These are phyloP conservation scores for Calonectria pauciramosa DNA, from an alignment of 2,329 filamentous ascomycete genomes.

Conservation along the genomic window DNA sequence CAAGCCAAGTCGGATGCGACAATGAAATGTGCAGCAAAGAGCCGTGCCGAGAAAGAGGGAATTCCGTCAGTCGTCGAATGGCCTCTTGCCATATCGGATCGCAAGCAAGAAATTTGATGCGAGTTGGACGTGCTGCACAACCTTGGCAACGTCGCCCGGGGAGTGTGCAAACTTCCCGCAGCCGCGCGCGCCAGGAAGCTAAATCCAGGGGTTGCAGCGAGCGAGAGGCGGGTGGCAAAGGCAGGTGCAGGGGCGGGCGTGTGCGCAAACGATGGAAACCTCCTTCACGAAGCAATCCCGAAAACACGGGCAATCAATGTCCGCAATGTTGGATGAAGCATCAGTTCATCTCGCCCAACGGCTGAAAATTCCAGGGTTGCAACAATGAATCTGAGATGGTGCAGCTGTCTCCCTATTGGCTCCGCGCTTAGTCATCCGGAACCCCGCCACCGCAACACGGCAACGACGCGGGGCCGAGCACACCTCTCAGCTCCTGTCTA, in stretches of 20 bases:
- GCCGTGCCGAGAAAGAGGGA: neutral
- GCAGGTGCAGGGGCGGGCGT: neutral
- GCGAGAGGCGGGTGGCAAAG: neutral
- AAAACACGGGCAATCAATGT: constrained; percentile 11
- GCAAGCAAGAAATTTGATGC: neutral
- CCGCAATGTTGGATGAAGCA: constrained; percentile 7
- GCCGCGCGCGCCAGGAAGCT: constrained; percentile 4
- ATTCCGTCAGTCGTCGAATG: neutral
- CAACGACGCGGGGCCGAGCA: constrained; percentile 20
- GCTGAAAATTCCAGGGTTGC: constrained; percentile 30
- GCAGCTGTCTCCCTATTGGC: constrained; percentile 6
- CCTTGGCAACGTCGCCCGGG: constrained; percentile 9
- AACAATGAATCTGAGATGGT: constrained; percentile 26
- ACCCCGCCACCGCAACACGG: constrained; percentile 14
- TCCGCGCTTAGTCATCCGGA: constrained; percentile 22
- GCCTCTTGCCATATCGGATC: constrained; percentile 18
- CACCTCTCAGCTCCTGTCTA: neutral
- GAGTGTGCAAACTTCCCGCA: constrained; percentile 8
- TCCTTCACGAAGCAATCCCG: neutral
- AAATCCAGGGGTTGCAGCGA: neutral
- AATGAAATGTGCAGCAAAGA: neutral
- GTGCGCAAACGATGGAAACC: constrained; percentile 8
- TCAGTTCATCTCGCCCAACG: constrained; percentile 26
- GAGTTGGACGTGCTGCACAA: neutral
- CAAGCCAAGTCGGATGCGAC: neutral